Conservation (phyloP, 768 basidiomycete species). For the Leccinum longicurvipes region DNA sequence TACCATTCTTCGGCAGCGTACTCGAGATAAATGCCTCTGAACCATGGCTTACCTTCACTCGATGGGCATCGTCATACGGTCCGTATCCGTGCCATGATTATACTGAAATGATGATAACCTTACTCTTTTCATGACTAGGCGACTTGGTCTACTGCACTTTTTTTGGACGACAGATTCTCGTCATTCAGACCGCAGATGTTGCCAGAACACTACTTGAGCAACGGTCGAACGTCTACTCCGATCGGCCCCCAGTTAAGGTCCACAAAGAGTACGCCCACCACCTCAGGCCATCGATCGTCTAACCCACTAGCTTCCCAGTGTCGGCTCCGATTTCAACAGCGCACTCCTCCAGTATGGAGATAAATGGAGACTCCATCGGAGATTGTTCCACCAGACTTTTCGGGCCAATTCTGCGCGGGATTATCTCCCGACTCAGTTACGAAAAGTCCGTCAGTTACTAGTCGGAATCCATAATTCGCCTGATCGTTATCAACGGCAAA, state of each 20-base stretch:
- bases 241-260: constrained; percentile 32
- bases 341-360: constrained; percentile 30
- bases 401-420: constrained; percentile 24
- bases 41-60: constrained; percentile 35
- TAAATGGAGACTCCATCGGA: constrained; percentile 31
- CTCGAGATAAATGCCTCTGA: constrained; percentile 22
- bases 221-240: constrained; percentile 37
- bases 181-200: constrained; percentile 30
- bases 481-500: constrained; percentile 25
- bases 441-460: constrained; percentile 28
- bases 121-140: constrained; percentile 17
- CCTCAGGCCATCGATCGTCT: background rate
- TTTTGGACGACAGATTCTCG: constrained; percentile 32
- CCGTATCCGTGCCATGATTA: constrained; percentile 14
- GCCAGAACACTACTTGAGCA: constrained; percentile 37
- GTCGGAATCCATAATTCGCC: constrained; percentile 22
- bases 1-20: constrained; percentile 30
- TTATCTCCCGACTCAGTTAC: constrained; percentile 27
- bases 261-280: constrained; percentile 22
- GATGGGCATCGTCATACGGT: constrained; percentile 29
- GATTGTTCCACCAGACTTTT: constrained; percentile 33
- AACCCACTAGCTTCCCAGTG: constrained; percentile 8
- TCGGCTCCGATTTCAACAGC: constrained; percentile 32
- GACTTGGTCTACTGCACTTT: constrained; percentile 30
- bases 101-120: background rate